Conservation (phyloP, 2,329 filamentous ascomycete species). For the Aotearoamyces nothofagi region DNA sequence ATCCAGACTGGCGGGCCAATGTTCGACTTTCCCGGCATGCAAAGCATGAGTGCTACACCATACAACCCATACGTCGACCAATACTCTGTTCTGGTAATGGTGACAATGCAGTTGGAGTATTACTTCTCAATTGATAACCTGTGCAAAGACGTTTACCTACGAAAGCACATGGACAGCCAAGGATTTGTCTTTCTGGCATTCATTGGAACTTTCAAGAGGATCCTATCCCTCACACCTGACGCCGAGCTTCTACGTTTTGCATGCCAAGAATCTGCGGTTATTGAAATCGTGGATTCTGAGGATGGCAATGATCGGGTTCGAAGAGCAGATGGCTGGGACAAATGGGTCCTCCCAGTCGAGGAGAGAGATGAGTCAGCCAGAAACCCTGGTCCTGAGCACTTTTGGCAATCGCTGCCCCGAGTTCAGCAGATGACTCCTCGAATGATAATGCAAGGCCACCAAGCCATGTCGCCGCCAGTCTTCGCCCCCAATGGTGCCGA, state of each 20-base stretch:
- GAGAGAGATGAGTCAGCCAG: constrained; percentile 61
- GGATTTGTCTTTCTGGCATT: constrained; percentile 74
- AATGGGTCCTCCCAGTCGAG: constrained; percentile 59
- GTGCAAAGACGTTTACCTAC: constrained; percentile 80
- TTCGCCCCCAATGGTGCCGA: constrained; percentile 19
- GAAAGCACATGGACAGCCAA: constrained; percentile 86
- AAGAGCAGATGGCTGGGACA: constrained; percentile 59
- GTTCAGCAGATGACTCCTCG: constrained; percentile 11
- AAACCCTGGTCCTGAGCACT: constrained; percentile 48
- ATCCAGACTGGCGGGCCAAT: constrained; percentile 33
- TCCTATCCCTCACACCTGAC: constrained; percentile 58
- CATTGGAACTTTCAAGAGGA: constrained; percentile 75
- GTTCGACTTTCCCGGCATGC: constrained; percentile 38
- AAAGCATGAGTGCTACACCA: constrained; percentile 40
- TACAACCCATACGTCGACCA: constrained; percentile 43
- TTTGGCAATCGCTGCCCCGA: constrained; percentile 11
- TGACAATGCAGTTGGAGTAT: constrained; percentile 56
- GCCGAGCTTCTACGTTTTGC: constrained; percentile 59
- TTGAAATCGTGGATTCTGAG: constrained; percentile 62
- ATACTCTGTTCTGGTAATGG: constrained; percentile 25
- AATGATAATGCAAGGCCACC: constrained; percentile 13
- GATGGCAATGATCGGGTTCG: constrained; percentile 71
- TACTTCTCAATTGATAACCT: constrained; percentile 96
- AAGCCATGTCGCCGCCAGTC: constrained; percentile 13
- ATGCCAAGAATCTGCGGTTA: constrained; percentile 52